Evolutionary conservation across 768 basidiomycete genomes (phyloP), one percentile per base, ranked within the genome.

Genomic region (Boletus tylopilopsis): DNA sequence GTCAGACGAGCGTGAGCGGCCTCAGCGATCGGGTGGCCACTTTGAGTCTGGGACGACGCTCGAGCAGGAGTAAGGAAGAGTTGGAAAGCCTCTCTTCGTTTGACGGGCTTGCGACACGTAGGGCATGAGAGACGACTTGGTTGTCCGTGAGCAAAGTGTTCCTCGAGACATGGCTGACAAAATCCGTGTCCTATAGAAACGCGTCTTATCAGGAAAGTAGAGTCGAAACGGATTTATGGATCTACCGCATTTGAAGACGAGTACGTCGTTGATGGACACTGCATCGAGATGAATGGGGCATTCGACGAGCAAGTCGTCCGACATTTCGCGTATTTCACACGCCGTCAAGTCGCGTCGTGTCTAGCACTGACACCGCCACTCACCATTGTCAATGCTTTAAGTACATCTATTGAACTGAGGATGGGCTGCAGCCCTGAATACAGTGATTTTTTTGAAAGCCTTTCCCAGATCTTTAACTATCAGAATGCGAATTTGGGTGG

Each of bases 251-350:
- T 47, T 67, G 54, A 68, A 65, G 8, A 60, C 56, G 43, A 60
- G 57, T 37, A 67, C 51, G 5, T 68, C 56, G 11, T 55, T 61
- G 45, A 67, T 56, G 32, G 57, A 44, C 6, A 67, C 65, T 0
- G 57, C 54, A 7, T 63, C 66, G 4, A 67, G 61, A 29, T 67
- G 66, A n/a, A 67, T 67, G 9, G 67, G 65, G 23, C 66, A 67
- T 27, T 68, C 67, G 40, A 67, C 54, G 12, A 63, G 35, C 6
- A 67, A 24, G 37, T 63, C 55, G 21, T 50, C 54, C 56, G 62
- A 62, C 40, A 34, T 19, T 16, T 39, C 5, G 41, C 32, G 39
- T 36, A 19, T 35, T 38, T 13, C 47, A 34, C 16, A 18, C n/a
- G 33, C 27, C 22, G 22, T 45, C 32, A 23, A n/a, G 29, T 30